Evolutionary conservation across 352 stramenopile species (phyloP).

Genomic region (Pythium rhizo-oryzae): DNA sequence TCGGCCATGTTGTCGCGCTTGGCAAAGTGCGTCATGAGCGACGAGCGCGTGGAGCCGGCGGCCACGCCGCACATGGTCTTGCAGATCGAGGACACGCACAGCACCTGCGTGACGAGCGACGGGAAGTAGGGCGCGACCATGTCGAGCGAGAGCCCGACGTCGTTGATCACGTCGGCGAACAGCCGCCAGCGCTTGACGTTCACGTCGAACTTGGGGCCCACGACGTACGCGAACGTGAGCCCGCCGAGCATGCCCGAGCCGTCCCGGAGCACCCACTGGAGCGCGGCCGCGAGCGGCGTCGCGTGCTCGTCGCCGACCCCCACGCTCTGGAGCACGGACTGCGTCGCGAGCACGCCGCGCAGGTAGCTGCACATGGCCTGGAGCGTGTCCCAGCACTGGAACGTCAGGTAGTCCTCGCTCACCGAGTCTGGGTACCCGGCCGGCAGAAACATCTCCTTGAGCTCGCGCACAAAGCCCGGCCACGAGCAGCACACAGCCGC

Average conservation of each 20-base stretch:
- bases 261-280: constrained; percentile 80
- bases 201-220: constrained; percentile 90
- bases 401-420: constrained; percentile 92
- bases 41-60: constrained; percentile 92
- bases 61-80: constrained; percentile 96
- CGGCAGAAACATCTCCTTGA: constrained; percentile 88
- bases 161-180: constrained; percentile 97
- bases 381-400: constrained; percentile 96
- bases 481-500: constrained; percentile 33
- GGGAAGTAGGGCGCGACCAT: constrained; percentile 80
- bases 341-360: constrained; percentile 91
- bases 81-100: constrained; percentile 89
- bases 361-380: constrained; percentile 96
- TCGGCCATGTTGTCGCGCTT: constrained; percentile 90
- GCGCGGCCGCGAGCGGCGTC: constrained; percentile 68
- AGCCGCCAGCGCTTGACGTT: constrained; percentile 97
- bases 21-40: constrained; percentile 91
- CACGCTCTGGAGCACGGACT: constrained; percentile 92
- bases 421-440: constrained; percentile 86
- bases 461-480: constrained; percentile 48
- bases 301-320: constrained; percentile 91
- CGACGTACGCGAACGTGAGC: constrained; percentile 93
- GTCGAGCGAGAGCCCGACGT: constrained; percentile 93
- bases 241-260: constrained; percentile 89
- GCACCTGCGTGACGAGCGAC: constrained; percentile 61